These are phyloP conservation scores for Adansonia madagascariensis DNA, from an alignment of 441 rosid genomes.

Conservation along the genomic window DNA sequence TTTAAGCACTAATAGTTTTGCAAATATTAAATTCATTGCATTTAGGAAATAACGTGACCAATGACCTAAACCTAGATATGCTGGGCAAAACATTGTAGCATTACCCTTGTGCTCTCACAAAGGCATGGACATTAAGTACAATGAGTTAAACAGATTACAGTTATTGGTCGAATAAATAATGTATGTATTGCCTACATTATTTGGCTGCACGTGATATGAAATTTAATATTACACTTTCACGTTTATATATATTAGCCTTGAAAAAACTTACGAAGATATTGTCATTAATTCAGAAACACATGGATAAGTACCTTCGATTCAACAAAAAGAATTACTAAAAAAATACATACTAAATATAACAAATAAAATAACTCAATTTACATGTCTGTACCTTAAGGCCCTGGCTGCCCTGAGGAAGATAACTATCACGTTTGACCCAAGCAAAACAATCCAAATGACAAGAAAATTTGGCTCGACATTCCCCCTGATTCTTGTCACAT, in stretches of 20 bases:
- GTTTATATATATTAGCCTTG: neutral
- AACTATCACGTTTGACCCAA: conserved; percentile 99
- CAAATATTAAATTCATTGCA: conserved; percentile 11
- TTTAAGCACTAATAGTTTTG: conserved; percentile 4
- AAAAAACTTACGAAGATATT: conserved; percentile 6
- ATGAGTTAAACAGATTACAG: conserved; percentile 6
- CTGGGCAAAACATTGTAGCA: conserved; percentile 5
- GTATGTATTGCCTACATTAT: neutral
- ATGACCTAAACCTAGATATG: neutral
- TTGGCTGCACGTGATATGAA: neutral
- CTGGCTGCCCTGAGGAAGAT: conserved; percentile 99
- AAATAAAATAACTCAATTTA: conserved; percentile 15
- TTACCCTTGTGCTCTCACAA: neutral
- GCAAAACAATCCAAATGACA: conserved; percentile 99
- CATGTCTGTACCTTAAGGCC: conserved; percentile 79
- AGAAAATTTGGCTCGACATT: conserved; percentile 91
- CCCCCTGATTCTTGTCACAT: conserved; percentile 91
- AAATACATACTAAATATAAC: conserved; percentile 26
- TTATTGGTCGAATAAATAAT: conserved; percentile 20
- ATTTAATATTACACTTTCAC: neutral
- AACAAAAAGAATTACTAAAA: conserved; percentile 16
- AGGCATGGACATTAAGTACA: neutral
- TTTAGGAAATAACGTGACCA: neutral
- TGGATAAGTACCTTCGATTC: neutral
- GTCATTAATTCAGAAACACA: neutral